Percentiles rank a stretch among this genome's conserved stretches.
Evolutionary conservation across 140 eudicot species (phyloP).

Genomic region (Oenanthe javanica): DNA sequence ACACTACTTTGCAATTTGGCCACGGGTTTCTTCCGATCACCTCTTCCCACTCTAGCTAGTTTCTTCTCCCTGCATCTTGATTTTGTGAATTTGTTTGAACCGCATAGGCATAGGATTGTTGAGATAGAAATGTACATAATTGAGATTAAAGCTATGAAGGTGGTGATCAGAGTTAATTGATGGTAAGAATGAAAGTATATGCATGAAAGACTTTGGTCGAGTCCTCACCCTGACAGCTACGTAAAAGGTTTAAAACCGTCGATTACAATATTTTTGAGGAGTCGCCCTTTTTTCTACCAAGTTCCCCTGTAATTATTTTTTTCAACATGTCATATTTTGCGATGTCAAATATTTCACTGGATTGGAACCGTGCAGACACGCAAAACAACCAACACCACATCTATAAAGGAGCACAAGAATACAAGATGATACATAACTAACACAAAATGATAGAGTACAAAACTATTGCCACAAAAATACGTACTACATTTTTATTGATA

Average conservation of each 20-base stretch:
- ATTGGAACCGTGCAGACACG: no score
- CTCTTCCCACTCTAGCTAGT: conserved; percentile 26
- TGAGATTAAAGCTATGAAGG: conserved; percentile 19
- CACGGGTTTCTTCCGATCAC: conserved; percentile 11
- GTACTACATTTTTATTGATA: no score
- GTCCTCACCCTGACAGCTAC: background rate
- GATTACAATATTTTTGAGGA: no score
- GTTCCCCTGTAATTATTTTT: no score
- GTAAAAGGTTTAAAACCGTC: no score
- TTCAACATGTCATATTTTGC: no score
- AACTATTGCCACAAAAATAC: background rate
- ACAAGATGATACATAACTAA: no score
- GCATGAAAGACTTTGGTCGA: background rate
- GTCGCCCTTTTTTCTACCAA: no score
- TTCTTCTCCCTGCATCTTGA: background rate
- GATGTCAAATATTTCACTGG: no score
- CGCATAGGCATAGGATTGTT: conserved; percentile 40
- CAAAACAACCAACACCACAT: no score
- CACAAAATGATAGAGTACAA: background rate
- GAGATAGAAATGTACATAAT: conserved; percentile 23
- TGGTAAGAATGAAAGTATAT: conserved; percentile 10
- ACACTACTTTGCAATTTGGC: conserved; percentile 37
- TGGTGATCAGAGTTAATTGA: conserved; percentile 17
- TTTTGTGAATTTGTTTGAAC: conserved; percentile 25
- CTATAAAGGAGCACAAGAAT: no score